Percentiles rank a stretch among this genome's conserved stretches.
Evolutionary conservation across 495 filamentous ascomycete genomes (phyloP).

Genomic region (Trichoderma asperelloides): DNA sequence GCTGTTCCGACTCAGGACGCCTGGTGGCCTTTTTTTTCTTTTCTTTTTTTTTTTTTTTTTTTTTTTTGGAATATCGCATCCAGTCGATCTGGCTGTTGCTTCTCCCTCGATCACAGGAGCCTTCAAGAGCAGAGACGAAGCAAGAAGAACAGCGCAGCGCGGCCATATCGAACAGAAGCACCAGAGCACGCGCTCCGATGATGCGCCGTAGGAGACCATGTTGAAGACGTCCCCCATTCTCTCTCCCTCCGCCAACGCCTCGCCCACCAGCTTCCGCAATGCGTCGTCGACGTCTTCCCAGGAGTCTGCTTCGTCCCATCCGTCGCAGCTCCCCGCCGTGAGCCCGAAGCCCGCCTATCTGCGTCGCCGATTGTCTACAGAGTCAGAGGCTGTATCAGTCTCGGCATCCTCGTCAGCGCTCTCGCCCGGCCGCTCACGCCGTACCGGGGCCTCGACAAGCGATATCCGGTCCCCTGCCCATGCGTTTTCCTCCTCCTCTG

Average conservation of each 20-base stretch:
- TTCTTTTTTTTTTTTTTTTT: background rate
- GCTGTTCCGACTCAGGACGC: background rate
- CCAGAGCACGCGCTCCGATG: slow-evolving; percentile 8
- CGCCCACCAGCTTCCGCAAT: slow-evolving; percentile 31
- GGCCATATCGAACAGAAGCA: background rate
- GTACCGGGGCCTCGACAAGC: background rate
- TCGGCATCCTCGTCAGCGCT: slow-evolving; percentile 27
- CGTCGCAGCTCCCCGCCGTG: background rate
- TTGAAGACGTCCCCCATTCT: slow-evolving; percentile 39
- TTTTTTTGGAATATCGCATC: background rate
- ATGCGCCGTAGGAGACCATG: slow-evolving; percentile 33
- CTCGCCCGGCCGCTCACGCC: slow-evolving; percentile 13
- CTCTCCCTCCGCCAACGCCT: slow-evolving; percentile 34
- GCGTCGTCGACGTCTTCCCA: background rate
- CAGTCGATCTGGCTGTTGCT: background rate
- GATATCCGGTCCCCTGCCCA: background rate
- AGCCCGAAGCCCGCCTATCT: background rate
- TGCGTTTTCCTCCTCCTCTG: background rate
- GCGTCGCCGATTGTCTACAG: slow-evolving; percentile 22
- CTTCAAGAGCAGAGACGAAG: background rate
- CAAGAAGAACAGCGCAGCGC: background rate
- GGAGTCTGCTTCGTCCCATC: background rate
- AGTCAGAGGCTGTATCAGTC: slow-evolving; percentile 26
- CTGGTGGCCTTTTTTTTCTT: background rate
- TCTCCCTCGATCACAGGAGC: background rate